These are phyloP conservation scores for Citrus unshiu DNA, from an alignment of 345 rosid species.

Conservation along the genomic window DNA sequence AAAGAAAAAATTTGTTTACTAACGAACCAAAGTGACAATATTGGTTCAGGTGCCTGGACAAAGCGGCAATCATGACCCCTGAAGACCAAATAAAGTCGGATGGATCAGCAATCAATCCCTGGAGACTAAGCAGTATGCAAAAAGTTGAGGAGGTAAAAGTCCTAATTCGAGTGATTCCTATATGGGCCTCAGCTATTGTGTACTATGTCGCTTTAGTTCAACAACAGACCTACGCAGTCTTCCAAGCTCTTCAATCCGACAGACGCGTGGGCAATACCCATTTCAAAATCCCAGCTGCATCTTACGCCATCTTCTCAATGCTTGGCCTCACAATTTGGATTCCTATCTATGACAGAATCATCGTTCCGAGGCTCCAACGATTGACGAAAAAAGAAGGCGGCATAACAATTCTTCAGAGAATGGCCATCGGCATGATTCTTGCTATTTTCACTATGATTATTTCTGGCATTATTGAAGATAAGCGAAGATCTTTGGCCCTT, in stretches of 20 bases:
- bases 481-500: constrained; percentile 21
- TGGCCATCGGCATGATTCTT: constrained; percentile 30
- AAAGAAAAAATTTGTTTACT: neutral
- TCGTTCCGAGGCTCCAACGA: constrained; percentile 28
- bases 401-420: constrained; percentile 37
- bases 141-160: constrained; percentile 53
- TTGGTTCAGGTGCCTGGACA: constrained; percentile 31
- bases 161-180: constrained; percentile 33
- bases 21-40: neutral
- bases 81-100: constrained; percentile 30
- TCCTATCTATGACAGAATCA: constrained; percentile 34
- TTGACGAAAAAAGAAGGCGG: constrained; percentile 35
- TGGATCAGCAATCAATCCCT: constrained; percentile 37
- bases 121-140: constrained; percentile 47
- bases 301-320: constrained; percentile 29
- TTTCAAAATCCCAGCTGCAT: constrained; percentile 39
- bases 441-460: constrained; percentile 29
- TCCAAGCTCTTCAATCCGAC: constrained; percentile 38
- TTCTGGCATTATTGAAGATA: constrained; percentile 29
- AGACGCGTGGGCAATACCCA: constrained; percentile 18
- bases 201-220: constrained; percentile 22
- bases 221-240: constrained; percentile 34
- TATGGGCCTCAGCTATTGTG: constrained; percentile 26
- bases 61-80: constrained; percentile 33
- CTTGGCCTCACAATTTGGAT: constrained; percentile 32